Evolutionary conservation across 257 asterid genomes (phyloP), one percentile per base, ranked within the genome.

Genomic region (Salvia splendens): DNA sequence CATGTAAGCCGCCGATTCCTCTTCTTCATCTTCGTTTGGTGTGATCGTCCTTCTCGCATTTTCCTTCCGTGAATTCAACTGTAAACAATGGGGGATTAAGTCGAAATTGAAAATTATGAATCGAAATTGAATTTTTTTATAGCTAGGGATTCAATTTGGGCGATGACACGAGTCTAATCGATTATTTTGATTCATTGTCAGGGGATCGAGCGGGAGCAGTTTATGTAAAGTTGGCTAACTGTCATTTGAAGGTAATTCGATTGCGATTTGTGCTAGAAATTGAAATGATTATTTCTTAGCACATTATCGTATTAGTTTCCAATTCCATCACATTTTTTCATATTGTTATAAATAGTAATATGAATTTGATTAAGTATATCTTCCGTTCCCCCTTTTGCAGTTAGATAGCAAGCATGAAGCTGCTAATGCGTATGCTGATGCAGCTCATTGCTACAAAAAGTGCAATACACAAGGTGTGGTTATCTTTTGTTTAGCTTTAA

Each of bases 341-440:
- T 24, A 24, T 24, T 24, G 30, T 24, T 24, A 24, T 2, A 1
- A 24, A 24, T 24, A 24, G 30, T 24, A 3, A 24, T 24, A 1
- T 24, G 30, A 24, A 1, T 24, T 24, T 24, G 30, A 24, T 24
- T 24, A 1, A 24, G 2, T 24, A 1, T 24, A 2, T 2, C 30
- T 24, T 24, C 30, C 30, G 2, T 2, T 24, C 30, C 30, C 30
- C 2, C 2, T 24, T 57, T 6, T 75, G 24, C 86, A 89, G 98
- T 65, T 86, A 90, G 97, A 93, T 61, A 93, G 98, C 88, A 87
- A 87, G 75, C 97, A 92, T 77, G 98, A 89, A 75, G 94, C 97
- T 68, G 97, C 98, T 42, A 86, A 81, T 82, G 80, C 97, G 17
- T 89, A 75, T 75, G 96, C 94, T 45, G 96, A 88, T 78, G 97